phyloP scores from a whole-genome alignment of 2,329 filamentous ascomycete species.

The Talaromyces sp. region DNA sequence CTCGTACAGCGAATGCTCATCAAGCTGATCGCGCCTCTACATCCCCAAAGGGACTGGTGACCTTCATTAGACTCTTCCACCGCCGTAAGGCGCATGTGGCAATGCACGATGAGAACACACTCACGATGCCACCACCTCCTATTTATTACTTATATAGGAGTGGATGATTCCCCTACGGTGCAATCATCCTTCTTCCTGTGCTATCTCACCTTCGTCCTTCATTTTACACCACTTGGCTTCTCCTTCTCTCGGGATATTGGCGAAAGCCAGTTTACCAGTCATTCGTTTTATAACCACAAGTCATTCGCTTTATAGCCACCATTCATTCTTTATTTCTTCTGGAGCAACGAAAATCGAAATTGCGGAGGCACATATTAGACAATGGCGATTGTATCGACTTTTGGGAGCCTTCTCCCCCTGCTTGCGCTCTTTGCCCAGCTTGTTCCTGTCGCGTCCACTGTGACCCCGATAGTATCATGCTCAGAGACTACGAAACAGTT shows the following conservation, averaged over 20 bases:
- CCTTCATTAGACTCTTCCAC: neutral
- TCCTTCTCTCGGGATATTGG: neutral
- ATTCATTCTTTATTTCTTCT: neutral
- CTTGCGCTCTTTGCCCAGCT: constrained; percentile 1
- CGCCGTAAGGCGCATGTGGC: neutral
- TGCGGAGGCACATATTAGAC: neutral
- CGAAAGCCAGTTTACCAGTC: neutral
- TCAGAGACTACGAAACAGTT: neutral
- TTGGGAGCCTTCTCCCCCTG: neutral
- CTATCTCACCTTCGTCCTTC: constrained; percentile 3
- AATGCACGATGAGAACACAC: neutral
- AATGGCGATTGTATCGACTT: neutral
- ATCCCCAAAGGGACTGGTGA: neutral
- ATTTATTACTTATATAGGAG: neutral
- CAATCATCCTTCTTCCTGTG: neutral
- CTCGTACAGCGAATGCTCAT: neutral
- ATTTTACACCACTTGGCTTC: neutral
- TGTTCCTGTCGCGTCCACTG: neutral
- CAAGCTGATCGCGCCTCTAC: neutral
- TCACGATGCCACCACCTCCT: neutral
- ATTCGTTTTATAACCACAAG: neutral
- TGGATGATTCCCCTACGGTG: neutral
- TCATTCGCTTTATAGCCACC: neutral
- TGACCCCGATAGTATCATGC: neutral
- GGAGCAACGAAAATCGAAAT: neutral